These are phyloP conservation scores for Cladobotryum mycophilum DNA, from an alignment of 2,329 filamentous ascomycete genomes.

Conservation along the genomic window DNA sequence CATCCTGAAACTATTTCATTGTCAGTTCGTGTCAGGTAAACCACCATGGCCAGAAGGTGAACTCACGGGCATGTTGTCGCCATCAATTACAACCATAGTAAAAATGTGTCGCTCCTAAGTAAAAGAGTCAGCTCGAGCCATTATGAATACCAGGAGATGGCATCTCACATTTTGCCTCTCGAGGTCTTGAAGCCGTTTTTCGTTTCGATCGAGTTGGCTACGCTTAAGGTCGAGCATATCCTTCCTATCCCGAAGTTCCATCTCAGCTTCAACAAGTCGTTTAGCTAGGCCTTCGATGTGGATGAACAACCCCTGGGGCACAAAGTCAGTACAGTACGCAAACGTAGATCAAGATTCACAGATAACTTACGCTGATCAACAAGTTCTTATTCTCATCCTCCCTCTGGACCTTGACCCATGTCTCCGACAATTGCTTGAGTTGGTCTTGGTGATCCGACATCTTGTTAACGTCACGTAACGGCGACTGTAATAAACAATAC, in stretches of 20 bases:
- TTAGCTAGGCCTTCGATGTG: conserved; percentile 6
- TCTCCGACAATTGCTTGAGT: conserved; percentile 4
- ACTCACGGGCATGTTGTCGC: conserved; percentile 32
- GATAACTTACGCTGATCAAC: neutral
- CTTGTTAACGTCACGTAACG: neutral
- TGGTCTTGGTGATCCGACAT: conserved; percentile 10
- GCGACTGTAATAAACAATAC: too few relatives aligned
- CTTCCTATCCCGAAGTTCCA: conserved; percentile 11
- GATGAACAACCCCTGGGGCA: conserved; percentile 5
- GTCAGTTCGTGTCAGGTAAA: neutral
- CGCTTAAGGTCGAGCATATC: conserved; percentile 12
- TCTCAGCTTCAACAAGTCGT: conserved; percentile 8
- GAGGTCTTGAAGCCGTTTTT: conserved; percentile 10
- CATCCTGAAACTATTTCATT: conserved; percentile 26
- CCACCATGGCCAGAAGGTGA: too few relatives aligned
- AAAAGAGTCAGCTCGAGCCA: neutral
- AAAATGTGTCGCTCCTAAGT: conserved; percentile 20
- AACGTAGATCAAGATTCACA: neutral
- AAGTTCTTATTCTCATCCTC: conserved; percentile 9
- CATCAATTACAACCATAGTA: conserved; percentile 31
- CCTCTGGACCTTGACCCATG: conserved; percentile 6
- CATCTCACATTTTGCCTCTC: conserved; percentile 5
- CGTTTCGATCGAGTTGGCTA: conserved; percentile 3
- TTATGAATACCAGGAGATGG: neutral
- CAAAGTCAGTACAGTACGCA: conserved; percentile 1